Evolutionary conservation across 1,284 basidiomycete genomes (phyloP), one percentile per base, ranked within the genome.

Genomic region (Tylopilus orsonianus): DNA sequence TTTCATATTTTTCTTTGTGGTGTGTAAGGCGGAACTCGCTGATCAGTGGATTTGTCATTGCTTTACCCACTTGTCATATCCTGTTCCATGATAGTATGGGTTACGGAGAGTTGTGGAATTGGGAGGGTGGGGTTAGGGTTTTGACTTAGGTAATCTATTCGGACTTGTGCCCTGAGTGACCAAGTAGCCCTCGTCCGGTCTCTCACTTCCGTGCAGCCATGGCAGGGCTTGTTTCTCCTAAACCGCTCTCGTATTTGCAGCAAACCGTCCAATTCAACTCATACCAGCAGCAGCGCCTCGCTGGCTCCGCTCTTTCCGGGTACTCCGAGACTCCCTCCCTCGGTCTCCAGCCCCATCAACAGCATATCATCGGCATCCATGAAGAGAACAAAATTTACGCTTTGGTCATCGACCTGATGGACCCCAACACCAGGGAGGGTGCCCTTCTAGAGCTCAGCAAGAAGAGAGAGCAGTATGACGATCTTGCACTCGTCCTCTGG

Each of bases 401-500:
- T 7, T 76, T 93, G 35, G 91, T 93, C 50, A 82, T 92, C 55
- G 89, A 93, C 52, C 73, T 93, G 24, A 80, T 91, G 76, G 86
- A 89, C 62, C 85, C 87, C 1, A 75, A 75, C 44, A 83, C 85
- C n/a, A 78, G 94, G 53, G 94, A 97, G 66, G 79, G 78, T 7
- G 94, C 95, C 1, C 72, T 97, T 46, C 78, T 99, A 42, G 97
- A 99, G 74, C 77, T 99, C 58, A 97, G 93, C 75, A 99, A 99
- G 80, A 98, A 98, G 75, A 79, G 97, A 56, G 97, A 99, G 72
- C 94, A 98, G 73, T 99, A 97, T 69, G 97, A 99, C 66, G 96
- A 99, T 70, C 82, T 99, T 22, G 97, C 97, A 0, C 79, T 99
- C 26, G 93, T 99, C 12, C 79, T 99, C 5, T 99, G 97, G 97